Base-by-base conservation (phyloP, 2,329 filamentous ascomycete species). In the Penicillium sp. region DNA sequence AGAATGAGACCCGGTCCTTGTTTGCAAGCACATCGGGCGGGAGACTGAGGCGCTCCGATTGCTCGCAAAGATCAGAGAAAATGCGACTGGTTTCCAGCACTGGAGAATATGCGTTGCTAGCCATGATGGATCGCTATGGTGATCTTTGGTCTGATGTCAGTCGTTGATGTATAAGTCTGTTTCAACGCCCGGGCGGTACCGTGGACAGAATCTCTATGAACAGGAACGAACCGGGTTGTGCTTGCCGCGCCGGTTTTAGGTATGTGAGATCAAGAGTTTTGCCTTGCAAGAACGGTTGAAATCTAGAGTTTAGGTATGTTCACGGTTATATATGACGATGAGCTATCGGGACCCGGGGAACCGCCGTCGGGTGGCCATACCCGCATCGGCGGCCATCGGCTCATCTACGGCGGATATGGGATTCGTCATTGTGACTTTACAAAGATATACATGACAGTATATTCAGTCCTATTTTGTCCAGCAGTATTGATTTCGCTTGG, bases 11-110 rank as follows among this genome's bases (percentile, higher is more conserved):
- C 5, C 64, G 61, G 53, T 73, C 63, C 47, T 68, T 68, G 34
- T 67, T 67, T 22, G 62, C 57, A 5, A 60, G 58, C 3, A 74
- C 67, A 24, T 70, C 68, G 0, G 63, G 21, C 4, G 73, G 72
- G 32, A 75, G 54, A 50, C 55, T 60, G 6, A 75, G 60, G 34
- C 63, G 61, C 48, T 74, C 67, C 0, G 68, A 65, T 55, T 73
- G 70, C 10, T 67, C 65, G 50, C 69, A 74, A 3, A 75, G 67
- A 11, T 63, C 48, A 9, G 65, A 64, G 50, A 74, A 73, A 53
- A 75, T 75, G 31, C 68, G 70, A n/a, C 64, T 63, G 4, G 71
- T 64, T 64, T 75, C 73, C 21, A 62, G 61, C 34, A 71, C 62
- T 13, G 71, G 69, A 18, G 71, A 74, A 51, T 74, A 74, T 16